A percentile compares a stretch with the other conserved stretches of the same genome.
phyloP scores from a whole-genome alignment of 768 basidiomycete species.

The Hygrocybe punicea region DNA sequence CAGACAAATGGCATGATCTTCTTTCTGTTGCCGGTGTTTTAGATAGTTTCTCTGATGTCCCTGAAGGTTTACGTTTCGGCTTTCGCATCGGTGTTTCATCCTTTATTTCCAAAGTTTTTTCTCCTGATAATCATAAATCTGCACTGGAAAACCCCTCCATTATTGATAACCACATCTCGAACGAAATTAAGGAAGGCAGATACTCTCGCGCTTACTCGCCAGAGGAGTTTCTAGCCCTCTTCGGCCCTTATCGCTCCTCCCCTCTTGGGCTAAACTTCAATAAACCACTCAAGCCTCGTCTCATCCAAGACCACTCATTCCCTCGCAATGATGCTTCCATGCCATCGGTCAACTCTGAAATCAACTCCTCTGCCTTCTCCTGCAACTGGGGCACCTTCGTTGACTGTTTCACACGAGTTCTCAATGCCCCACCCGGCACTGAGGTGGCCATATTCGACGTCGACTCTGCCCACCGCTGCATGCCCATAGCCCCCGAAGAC shows the following conservation, averaged over 20 bases:
- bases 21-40: constrained; percentile 2
- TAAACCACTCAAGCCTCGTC: constrained; percentile 13
- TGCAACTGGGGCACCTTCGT: constrained; percentile 1
- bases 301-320: constrained; percentile 16
- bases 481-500: not conserved
- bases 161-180: constrained; percentile 8
- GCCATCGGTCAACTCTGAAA: constrained; percentile 11
- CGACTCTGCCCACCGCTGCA: constrained; percentile 1
- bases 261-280: constrained; percentile 16
- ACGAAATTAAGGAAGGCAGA: constrained; percentile 10
- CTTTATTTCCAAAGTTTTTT: not conserved
- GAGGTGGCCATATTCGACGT: constrained; percentile 18
- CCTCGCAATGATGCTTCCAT: constrained; percentile 10
- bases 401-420: constrained; percentile 11
- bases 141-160: constrained; percentile 4
- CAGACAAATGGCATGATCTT: constrained; percentile 13
- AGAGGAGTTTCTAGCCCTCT: constrained; percentile 8
- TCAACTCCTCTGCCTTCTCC: not conserved
- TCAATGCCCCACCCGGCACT: constrained; percentile 17
- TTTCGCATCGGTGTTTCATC: constrained; percentile 12
- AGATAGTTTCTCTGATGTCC: constrained; percentile 15
- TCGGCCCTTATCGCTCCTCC: constrained; percentile 14
- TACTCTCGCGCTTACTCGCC: constrained; percentile 17
- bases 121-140: constrained; percentile 1
- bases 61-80: constrained; percentile 14